Conservation (phyloP, 2,329 filamentous ascomycete species). For the Akanthomyces uredinophilus region DNA sequence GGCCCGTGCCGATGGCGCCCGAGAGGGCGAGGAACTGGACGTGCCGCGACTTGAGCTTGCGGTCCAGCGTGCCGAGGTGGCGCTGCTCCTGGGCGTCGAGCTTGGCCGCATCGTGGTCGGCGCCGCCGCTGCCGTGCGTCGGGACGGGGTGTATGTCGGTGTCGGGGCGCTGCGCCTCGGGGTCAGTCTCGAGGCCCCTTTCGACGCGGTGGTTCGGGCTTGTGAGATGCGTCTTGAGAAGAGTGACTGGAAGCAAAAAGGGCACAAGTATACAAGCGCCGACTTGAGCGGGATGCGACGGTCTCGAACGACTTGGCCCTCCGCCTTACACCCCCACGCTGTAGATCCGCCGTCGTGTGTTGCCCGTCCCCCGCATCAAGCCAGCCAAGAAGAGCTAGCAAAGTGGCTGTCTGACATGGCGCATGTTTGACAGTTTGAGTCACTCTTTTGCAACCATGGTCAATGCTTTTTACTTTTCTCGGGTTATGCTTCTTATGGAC, state of each 20-base stretch:
- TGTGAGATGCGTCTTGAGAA: neutral
- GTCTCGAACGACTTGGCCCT: neutral
- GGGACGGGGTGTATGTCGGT: neutral
- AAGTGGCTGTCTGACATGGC: too few relatives aligned
- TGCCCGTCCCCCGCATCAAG: neutral
- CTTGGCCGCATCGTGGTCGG: constrained; percentile 8
- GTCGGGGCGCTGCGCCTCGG: constrained; percentile 1
- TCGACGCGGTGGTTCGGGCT: neutral
- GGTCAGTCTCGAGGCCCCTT: neutral
- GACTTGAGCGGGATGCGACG: neutral
- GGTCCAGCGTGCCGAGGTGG: constrained; percentile 32
- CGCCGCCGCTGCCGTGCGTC: neutral
- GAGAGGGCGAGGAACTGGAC: constrained; percentile 39
- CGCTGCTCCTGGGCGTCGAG: constrained; percentile 21
- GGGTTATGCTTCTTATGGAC: neutral
- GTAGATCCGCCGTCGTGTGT: neutral
- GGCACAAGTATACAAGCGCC: neutral
- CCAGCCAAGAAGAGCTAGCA: neutral
- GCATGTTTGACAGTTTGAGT: too few relatives aligned
- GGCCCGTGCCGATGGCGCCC: constrained; percentile 38
- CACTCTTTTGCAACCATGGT: too few relatives aligned
- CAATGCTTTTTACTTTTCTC: neutral
- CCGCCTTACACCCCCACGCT: too few relatives aligned
- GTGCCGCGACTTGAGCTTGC: constrained; percentile 36
- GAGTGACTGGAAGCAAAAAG: neutral